Conservation (phyloP, 2,329 filamentous ascomycete genomes). For the Arthroderma uncinatum region DNA sequence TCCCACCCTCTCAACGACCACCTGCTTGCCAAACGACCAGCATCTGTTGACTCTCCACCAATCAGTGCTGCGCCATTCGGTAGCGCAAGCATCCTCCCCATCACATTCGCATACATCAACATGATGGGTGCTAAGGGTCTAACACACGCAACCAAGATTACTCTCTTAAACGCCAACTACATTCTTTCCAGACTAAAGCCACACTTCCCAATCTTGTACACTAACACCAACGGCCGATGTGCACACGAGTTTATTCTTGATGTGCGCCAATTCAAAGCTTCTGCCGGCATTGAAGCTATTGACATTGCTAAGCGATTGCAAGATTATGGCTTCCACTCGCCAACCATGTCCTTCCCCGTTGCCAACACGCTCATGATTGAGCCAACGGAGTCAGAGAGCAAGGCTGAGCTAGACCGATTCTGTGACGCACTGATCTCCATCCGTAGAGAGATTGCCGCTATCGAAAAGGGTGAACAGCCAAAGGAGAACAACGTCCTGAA, state of each 20-base stretch:
- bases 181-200: conserved; percentile 75
- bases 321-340: conserved; percentile 94
- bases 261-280: conserved; percentile 70
- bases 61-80: conserved; percentile 77
- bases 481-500: conserved; percentile 73
- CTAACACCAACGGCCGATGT: conserved; percentile 75
- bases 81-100: conserved; percentile 82
- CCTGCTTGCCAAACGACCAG: conserved; percentile 30
- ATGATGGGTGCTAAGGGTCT: conserved; percentile 81
- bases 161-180: conserved; percentile 95
- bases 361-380: conserved; percentile 96
- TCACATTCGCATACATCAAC: conserved; percentile 90
- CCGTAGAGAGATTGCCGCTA: conserved; percentile 66
- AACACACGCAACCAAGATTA: conserved; percentile 80
- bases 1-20: conserved; percentile 51
- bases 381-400: conserved; percentile 86
- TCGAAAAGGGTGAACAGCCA: conserved; percentile 69
- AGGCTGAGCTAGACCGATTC: conserved; percentile 86
- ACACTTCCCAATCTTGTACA: conserved; percentile 88
- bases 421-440: conserved; percentile 82
- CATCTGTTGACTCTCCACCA: conserved; percentile 42
- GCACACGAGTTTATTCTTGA: conserved; percentile 98
- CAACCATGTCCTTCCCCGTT: conserved; percentile 95
- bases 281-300: conserved; percentile 75
- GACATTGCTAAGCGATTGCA: conserved; percentile 94